phyloP scores from a whole-genome alignment of 2,329 filamentous ascomycete genomes.

The Clarireedia monteithiana region DNA sequence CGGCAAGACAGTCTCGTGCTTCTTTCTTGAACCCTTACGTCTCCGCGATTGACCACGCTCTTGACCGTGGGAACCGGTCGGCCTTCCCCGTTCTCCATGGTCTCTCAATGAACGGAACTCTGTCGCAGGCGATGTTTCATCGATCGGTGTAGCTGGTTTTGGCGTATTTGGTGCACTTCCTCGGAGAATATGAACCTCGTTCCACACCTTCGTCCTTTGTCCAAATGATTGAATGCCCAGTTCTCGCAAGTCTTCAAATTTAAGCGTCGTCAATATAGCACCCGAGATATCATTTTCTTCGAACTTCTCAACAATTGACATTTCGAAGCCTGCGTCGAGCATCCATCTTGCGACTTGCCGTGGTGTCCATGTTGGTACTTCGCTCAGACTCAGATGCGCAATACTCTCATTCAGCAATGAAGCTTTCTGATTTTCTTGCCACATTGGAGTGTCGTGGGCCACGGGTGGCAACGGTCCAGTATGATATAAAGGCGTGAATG shows the following conservation, averaged over 20 bases:
- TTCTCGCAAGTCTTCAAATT: slow-evolving; percentile 81
- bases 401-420: slow-evolving; percentile 39
- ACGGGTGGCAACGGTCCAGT: slow-evolving; percentile 12
- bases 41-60: slow-evolving; percentile 16
- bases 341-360: slow-evolving; percentile 80
- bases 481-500: slow-evolving; percentile 23
- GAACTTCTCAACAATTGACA: slow-evolving; percentile 72
- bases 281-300: slow-evolving; percentile 89
- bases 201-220: slow-evolving; percentile 72
- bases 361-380: slow-evolving; percentile 61
- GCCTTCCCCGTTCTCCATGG: slow-evolving; percentile 13
- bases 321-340: slow-evolving; percentile 74
- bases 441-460: neutral
- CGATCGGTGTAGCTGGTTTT: slow-evolving; percentile 51
- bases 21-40: slow-evolving; percentile 23
- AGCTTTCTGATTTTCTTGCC: neutral
- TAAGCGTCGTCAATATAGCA: slow-evolving; percentile 77
- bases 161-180: slow-evolving; percentile 45
- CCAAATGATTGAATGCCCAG: slow-evolving; percentile 76
- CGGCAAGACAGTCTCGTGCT: slow-evolving; percentile 60
- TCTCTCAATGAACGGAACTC: slow-evolving; percentile 19
- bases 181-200: slow-evolving; percentile 65
- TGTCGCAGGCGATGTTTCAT: slow-evolving; percentile 39
- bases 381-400: slow-evolving; percentile 48
- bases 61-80: slow-evolving; percentile 21